These are phyloP conservation scores for Chlorella variabilis DNA, from an alignment of 163 green algal species.

Conservation along the genomic window DNA sequence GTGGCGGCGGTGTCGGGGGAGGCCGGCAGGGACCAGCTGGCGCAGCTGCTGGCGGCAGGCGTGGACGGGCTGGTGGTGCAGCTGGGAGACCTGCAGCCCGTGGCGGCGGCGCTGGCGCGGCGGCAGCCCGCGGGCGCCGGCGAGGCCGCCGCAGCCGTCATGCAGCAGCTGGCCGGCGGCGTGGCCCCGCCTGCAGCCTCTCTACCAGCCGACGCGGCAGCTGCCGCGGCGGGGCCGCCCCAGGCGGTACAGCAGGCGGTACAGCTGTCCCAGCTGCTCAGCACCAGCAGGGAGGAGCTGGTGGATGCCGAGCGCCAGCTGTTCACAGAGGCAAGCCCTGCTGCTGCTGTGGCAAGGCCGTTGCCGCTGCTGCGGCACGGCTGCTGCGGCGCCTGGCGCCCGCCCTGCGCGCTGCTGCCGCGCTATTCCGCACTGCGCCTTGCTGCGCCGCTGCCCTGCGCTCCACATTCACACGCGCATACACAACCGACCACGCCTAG, in stretches of 20 bases:
- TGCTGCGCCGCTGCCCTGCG: too few relatives aligned
- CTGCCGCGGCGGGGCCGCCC: constrained; percentile 7
- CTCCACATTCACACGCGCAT: too few relatives aligned
- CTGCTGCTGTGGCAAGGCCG: too few relatives aligned
- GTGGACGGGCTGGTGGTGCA: constrained; percentile 60
- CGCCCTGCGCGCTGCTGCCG: too few relatives aligned
- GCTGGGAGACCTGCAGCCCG: constrained; percentile 36
- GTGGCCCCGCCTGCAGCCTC: background rate
- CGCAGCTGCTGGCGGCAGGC: constrained; percentile 19
- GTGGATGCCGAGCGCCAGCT: constrained; percentile 75
- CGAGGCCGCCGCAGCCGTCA: constrained; percentile 19
- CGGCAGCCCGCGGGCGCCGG: background rate
- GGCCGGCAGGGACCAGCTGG: background rate
- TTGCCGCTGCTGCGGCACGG: background rate
- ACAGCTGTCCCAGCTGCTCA: constrained; percentile 49
- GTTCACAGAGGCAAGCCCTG: constrained; percentile 13
- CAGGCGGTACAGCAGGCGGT: background rate
- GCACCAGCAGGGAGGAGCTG: constrained; percentile 52
- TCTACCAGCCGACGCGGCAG: background rate
- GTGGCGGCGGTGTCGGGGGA: background rate
- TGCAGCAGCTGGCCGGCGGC: constrained; percentile 25
- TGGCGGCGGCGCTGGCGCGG: constrained; percentile 29
- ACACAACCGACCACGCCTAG: too few relatives aligned
- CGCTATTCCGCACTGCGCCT: too few relatives aligned
- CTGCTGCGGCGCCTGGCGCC: background rate